Evolutionary conservation across 2,329 filamentous ascomycete species (phyloP).

Genomic region (Pseudonectria foliicola): DNA sequence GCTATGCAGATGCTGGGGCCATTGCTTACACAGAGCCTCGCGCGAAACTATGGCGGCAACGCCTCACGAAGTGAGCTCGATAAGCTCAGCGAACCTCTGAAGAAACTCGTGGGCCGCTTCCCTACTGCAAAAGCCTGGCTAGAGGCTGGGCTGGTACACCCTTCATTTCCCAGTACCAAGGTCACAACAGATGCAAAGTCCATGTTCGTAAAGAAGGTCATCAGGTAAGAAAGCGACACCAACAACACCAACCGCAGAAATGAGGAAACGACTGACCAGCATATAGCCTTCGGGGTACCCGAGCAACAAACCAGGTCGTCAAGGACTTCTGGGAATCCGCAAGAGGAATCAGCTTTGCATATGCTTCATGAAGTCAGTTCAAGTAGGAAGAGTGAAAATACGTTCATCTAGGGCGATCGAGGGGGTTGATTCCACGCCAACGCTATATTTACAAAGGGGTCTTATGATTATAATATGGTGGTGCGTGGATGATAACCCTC

Average conservation of each 20-base stretch:
- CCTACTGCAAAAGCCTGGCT: conserved; percentile 55
- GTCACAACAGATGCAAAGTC: conserved; percentile 53
- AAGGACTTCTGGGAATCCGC: conserved; percentile 68
- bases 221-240: conserved; percentile 42
- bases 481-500: too few species aligned
- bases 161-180: conserved; percentile 52
- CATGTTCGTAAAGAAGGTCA: conserved; percentile 58
- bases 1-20: conserved; percentile 56
- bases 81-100: conserved; percentile 61
- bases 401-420: background rate
- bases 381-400: conserved; percentile 1
- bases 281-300: conserved; percentile 54
- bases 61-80: conserved; percentile 67
- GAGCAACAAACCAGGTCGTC: conserved; percentile 59
- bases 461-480: too few species aligned
- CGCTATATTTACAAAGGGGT: too few species aligned
- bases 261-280: background rate
- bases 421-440: background rate
- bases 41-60: conserved; percentile 60
- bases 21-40: conserved; percentile 49
- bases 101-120: conserved; percentile 55
- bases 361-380: conserved; percentile 40
- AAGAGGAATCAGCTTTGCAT: conserved; percentile 54
- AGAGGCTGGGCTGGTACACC: conserved; percentile 48
- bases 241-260: background rate